Base-by-base conservation (phyloP, 2,329 filamentous ascomycete species). In the Xylariaceae sp. region DNA sequence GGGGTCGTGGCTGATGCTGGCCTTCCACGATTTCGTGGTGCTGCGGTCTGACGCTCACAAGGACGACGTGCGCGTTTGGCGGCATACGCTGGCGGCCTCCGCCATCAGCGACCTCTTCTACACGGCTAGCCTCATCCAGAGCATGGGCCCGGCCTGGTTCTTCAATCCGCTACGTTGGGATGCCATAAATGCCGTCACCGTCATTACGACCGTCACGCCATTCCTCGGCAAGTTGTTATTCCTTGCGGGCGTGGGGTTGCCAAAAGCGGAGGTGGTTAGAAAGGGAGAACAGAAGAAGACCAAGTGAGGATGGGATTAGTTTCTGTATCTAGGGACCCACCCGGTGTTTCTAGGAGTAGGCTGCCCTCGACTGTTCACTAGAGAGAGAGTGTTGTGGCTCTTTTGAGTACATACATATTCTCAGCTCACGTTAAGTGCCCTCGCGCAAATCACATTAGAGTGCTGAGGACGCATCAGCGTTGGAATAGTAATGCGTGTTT, bases 101-200 rank as follows among this genome's bases (percentile, higher is more conserved):
- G 46, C 60, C 20, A 7, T 63, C 15, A 63, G 61, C 53, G 61
- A 63, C 18, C 10, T 61, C 16, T 53, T 56, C 47, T 62, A 62
- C 43, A 55, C 49, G n/a, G 29, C 57, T 3, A 49, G 57, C 42
- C 43, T 62, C n/a, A 30, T 54, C 6, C 59, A 60, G 45, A 57
- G 52, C 53, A 59, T 61, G 50, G 57, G 59, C 3, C 35, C 39
- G 4, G 47, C 24, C 9, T 36, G n/a, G 36, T 63, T 63, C 29
- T 55, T 51, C 32, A 53, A 57, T 26, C 59, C 58, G 4, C 32
- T 51, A 45, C 30, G 46, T 35, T 62, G 59, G 61, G 48, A 54
- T 21, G 32, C 29, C 6, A 26, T 54, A 30, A 51, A 20, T 11
- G 59, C 44, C 4, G 33, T 54, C 18, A 47, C 55, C 4, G 41